phyloP scores from a whole-genome alignment of 176 grass and related monocot genomes.

The Thalia dealbata region DNA sequence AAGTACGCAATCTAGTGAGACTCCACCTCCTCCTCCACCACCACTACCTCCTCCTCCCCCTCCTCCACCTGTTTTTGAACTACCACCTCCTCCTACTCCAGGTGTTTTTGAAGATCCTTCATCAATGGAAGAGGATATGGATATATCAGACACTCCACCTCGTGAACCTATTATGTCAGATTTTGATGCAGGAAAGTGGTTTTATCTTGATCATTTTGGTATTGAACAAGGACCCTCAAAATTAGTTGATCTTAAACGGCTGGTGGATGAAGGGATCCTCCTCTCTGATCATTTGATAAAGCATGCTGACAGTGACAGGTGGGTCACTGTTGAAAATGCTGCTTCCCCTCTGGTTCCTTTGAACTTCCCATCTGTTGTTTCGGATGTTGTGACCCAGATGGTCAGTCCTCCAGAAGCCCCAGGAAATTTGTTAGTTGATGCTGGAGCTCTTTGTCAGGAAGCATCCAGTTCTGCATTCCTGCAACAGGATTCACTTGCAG shows the following conservation, averaged over 20 bases:
- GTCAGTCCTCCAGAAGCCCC: slow-evolving; percentile 41
- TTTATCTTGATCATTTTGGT: slow-evolving; percentile 82
- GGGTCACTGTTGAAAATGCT: slow-evolving; percentile 91
- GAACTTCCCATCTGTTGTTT: slow-evolving; percentile 41
- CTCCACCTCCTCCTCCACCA: slow-evolving; percentile 34
- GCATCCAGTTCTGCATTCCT: slow-evolving; percentile 25
- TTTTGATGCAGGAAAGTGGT: slow-evolving; percentile 59
- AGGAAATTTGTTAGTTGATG: slow-evolving; percentile 71
- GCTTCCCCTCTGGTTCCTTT: slow-evolving; percentile 57
- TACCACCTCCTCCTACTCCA: slow-evolving; percentile 41
- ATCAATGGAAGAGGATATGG: slow-evolving; percentile 99
- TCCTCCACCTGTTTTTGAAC: slow-evolving; percentile 44
- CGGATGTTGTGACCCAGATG: slow-evolving; percentile 34
- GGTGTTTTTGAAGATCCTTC: slow-evolving; percentile 34
- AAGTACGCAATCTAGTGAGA: slow-evolving; percentile 27
- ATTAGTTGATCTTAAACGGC: slow-evolving; percentile 52
- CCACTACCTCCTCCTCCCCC: slow-evolving; percentile 27
- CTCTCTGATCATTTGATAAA: slow-evolving; percentile 98
- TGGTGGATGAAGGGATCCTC: slow-evolving; percentile 72
- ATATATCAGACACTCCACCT: slow-evolving; percentile 93
- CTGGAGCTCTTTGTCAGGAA: slow-evolving; percentile 29
- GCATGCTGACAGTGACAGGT: slow-evolving; percentile 66
- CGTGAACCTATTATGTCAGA: slow-evolving; percentile 45
- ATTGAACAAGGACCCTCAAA: slow-evolving; percentile 81
- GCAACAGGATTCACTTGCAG: slow-evolving; percentile 28